Conservation (phyloP, 2,329 filamentous ascomycete species). For the Arthrobotrys entomopaga region DNA sequence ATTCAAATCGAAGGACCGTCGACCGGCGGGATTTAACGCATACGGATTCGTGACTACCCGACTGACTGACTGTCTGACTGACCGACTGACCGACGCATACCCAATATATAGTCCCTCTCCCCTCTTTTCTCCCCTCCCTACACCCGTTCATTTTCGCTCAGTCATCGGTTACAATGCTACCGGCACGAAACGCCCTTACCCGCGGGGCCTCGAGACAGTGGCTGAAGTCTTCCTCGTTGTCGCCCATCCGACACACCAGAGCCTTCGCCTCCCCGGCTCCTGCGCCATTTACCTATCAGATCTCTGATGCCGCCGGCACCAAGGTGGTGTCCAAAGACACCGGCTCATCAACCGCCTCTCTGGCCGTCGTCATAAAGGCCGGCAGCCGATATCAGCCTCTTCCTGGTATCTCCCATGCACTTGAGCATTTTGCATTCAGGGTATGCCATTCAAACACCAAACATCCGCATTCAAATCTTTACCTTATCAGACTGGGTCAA, state of each 20-base stretch:
- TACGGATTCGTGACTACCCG: too few relatives aligned
- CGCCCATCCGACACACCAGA: slow-evolving; percentile 38
- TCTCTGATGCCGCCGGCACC: slow-evolving; percentile 83
- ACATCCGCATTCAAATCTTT: slow-evolving; percentile 50
- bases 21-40: neutral
- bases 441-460: slow-evolving; percentile 64
- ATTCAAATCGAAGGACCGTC: neutral
- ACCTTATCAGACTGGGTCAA: slow-evolving; percentile 53
- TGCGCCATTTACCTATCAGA: slow-evolving; percentile 86
- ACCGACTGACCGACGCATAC: neutral
- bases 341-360: slow-evolving; percentile 85
- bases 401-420: slow-evolving; percentile 86
- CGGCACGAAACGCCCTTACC: slow-evolving; percentile 46
- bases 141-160: slow-evolving; percentile 24
- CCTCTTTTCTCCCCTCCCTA: slow-evolving; percentile 15
- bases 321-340: slow-evolving; percentile 93
- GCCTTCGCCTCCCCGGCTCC: slow-evolving; percentile 70
- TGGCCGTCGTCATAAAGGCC: slow-evolving; percentile 91
- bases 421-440: slow-evolving; percentile 98
- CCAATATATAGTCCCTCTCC: slow-evolving; percentile 18
- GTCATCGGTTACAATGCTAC: slow-evolving; percentile 43
- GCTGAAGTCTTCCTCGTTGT: slow-evolving; percentile 41
- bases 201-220: slow-evolving; percentile 50
- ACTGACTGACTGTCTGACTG: neutral
- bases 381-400: slow-evolving; percentile 91